Conservation (phyloP, 352 stramenopile genomes). For the Pythium folliculosum region DNA sequence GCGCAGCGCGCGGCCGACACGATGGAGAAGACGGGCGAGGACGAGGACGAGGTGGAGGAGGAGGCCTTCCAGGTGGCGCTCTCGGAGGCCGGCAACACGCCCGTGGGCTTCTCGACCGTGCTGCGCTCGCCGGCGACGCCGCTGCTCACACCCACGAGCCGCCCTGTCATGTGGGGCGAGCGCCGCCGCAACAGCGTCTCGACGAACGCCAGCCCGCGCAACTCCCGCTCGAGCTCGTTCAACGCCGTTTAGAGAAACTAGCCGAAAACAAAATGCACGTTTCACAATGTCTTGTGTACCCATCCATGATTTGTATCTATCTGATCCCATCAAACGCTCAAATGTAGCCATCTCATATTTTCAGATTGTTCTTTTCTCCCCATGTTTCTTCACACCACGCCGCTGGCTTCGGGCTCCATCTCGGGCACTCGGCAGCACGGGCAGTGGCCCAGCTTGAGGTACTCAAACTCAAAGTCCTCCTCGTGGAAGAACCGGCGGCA, state of each 20-base stretch:
- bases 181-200: slow-evolving; percentile 29
- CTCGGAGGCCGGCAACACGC: slow-evolving; percentile 55
- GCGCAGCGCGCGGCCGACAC: slow-evolving; percentile 37
- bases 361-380: no score
- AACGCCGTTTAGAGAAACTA: slow-evolving; percentile 30
- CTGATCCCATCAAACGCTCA: background rate
- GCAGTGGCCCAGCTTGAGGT: slow-evolving; percentile 86
- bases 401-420: slow-evolving; percentile 31
- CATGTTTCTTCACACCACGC: background rate
- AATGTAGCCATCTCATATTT: background rate
- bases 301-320: background rate
- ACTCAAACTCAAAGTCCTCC: slow-evolving; percentile 95
- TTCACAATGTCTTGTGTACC: no score
- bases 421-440: slow-evolving; percentile 85
- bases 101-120: slow-evolving; percentile 42
- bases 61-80: slow-evolving; percentile 40
- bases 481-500: slow-evolving; percentile 95
- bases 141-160: slow-evolving; percentile 56
- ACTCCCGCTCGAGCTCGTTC: slow-evolving; percentile 32
- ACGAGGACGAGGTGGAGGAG: slow-evolving; percentile 33
- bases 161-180: slow-evolving; percentile 60
- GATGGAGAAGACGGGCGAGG: slow-evolving; percentile 42
- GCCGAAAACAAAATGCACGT: background rate
- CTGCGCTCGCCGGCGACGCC: slow-evolving; percentile 53
- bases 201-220: slow-evolving; percentile 27